Evolutionary conservation across 306 rosid genomes (phyloP), one percentile per base, ranked within the genome.

Genomic region (Fragaria nilgerrensis): DNA sequence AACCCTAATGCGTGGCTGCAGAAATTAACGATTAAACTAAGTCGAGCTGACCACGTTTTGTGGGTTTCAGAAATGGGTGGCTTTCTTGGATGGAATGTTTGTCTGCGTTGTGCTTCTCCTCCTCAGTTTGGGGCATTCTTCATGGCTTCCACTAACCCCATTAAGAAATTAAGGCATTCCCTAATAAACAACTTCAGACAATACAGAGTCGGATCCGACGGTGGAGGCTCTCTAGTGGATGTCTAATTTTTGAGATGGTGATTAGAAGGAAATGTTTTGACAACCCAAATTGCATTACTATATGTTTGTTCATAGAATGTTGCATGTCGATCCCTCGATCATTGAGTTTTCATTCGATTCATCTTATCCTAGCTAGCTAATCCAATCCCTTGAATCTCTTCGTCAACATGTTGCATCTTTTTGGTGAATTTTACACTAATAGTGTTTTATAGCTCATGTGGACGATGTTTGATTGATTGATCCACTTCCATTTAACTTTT

Each of bases 31-130:
- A 65, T 65, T 65, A 36, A 65, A 65, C 70, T 7, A 65, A 17
- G 70, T 65, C n/a, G 19, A 62, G 39, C 19, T 62, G n/a, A 62
- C 47, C 70, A 36, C 47, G 47, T 36, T 65, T 9, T 65, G 70
- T 65, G 70, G 70, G 70, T 65, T 65, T 36, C 37, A 27, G 67
- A 62, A 61, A 29, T 27, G 20, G 36, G 34, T 65, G 70, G 70
- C 70, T 17, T 65, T 65, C 70, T 65, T 36, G 70, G 70, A 19
- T 65, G 70, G 47, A 65, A 65, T 65, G 47, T 65, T 13, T 19
- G 70, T 65, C 70, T 34, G 25, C 27, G 70, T 63, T 63, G 39
- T 62, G 67, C 67, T 62, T 62, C 52, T 55, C 8, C 61, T 56
- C 32, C 63, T 22, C 32, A 5, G 37, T 27, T 11, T 59, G 29